phyloP scores from a whole-genome alignment of 2,329 filamentous ascomycete genomes.

The Curvularia sp. region DNA sequence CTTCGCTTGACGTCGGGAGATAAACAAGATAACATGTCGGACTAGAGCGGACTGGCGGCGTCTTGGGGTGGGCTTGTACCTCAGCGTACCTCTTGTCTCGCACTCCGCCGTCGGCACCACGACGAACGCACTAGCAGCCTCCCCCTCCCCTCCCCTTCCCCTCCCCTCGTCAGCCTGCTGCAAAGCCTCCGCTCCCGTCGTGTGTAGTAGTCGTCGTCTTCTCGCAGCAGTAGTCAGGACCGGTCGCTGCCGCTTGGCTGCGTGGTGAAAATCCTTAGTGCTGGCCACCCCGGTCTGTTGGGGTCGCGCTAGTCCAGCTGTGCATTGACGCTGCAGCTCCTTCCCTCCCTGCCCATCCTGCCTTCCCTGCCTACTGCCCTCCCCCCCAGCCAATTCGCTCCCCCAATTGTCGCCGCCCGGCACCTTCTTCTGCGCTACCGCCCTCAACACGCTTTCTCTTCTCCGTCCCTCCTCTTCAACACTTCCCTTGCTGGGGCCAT shows the following conservation, averaged over 20 bases:
- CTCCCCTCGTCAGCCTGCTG: conserved; percentile 14
- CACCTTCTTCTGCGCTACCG: conserved; percentile 41
- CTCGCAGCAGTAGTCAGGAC: conserved; percentile 24
- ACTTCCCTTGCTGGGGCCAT: conserved; percentile 43
- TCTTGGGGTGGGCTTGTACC: conserved; percentile 12
- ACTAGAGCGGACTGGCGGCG: conserved; percentile 9
- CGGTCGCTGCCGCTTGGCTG: conserved; percentile 43
- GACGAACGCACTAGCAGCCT: background rate
- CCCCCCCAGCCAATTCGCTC: conserved; percentile 38
- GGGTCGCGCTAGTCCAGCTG: conserved; percentile 38
- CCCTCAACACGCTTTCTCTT: conserved; percentile 47
- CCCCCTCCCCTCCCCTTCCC: too few species aligned
- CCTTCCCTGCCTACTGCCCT: conserved; percentile 15
- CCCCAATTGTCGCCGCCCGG: conserved; percentile 45
- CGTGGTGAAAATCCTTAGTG: conserved; percentile 38
- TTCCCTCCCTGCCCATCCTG: conserved; percentile 17
- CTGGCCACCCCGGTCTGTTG: conserved; percentile 42
- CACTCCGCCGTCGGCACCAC: conserved; percentile 26
- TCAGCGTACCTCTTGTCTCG: conserved; percentile 21
- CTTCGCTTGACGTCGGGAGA: conserved; percentile 30
- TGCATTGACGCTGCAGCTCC: conserved; percentile 31
- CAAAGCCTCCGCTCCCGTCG: conserved; percentile 23
- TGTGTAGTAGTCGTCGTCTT: conserved; percentile 10
- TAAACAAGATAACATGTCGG: conserved; percentile 20
- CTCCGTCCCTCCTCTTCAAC: conserved; percentile 35